Percentiles rank a stretch among this genome's conserved stretches.
These are phyloP conservation scores for Mimosa pudica DNA, from an alignment of 306 rosid genomes.

Conservation along the genomic window DNA sequence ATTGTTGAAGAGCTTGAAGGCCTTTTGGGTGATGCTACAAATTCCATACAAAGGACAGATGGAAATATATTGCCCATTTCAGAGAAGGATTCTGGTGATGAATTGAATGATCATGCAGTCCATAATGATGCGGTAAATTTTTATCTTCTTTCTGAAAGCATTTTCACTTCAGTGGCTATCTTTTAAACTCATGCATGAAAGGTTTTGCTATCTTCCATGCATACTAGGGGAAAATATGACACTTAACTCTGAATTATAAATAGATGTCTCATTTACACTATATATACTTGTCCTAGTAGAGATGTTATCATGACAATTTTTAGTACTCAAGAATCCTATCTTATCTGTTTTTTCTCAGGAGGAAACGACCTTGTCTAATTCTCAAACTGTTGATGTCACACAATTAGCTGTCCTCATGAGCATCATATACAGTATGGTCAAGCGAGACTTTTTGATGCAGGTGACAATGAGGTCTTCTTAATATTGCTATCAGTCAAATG, in stretches of 20 bases:
- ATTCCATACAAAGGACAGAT: conserved; percentile 38
- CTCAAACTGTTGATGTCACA: conserved; percentile 40
- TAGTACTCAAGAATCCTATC: neutral
- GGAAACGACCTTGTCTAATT: conserved; percentile 38
- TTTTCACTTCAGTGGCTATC: conserved; percentile 15
- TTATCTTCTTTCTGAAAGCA: neutral
- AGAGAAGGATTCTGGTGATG: conserved; percentile 35
- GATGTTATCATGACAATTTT: neutral
- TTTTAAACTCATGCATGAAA: neutral
- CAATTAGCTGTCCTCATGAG: conserved; percentile 62
- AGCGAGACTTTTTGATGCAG: conserved; percentile 80
- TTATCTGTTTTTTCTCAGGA: conserved; percentile 38
- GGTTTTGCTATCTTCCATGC: neutral
- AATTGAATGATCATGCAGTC: conserved; percentile 38
- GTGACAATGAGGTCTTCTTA: conserved; percentile 43
- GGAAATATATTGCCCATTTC: conserved; percentile 22
- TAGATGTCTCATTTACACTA: no score
- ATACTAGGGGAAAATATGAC: no score
- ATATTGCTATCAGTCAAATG: conserved; percentile 1
- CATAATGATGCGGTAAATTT: conserved; percentile 46
- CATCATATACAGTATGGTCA: conserved; percentile 60
- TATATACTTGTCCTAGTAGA: no score
- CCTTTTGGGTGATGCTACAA: conserved; percentile 51
- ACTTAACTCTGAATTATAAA: no score
- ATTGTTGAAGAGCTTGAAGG: conserved; percentile 56